Evolutionary conservation across 2,329 filamentous ascomycete species (phyloP), one percentile per base, ranked within the genome.

Genomic region (Eutypella sp.): DNA sequence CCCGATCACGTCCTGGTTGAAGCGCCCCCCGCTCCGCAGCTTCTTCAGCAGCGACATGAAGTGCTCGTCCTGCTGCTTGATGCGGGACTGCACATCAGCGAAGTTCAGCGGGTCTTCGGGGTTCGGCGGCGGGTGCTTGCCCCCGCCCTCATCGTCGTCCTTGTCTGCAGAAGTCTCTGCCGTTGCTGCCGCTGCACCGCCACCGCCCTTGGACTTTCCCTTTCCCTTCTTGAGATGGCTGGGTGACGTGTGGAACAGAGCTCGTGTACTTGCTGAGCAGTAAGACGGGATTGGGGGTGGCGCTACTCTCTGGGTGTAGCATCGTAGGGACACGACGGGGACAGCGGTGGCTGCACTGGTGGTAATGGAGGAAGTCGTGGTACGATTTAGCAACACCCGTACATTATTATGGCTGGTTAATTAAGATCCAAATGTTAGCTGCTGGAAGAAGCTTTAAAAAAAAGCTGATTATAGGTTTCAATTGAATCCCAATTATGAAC

Each of bases 1-100:
- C 52, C 75, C 75, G 41, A 81, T 64, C 45, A 58, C 59, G 54
- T 73, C 70, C 6, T 72, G 70, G 67, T 74, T 75, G 70, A 78
- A 79, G 47, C 73, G 71, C 23, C 74, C 73, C 52, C 74, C 75
- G 27, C 62, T 53, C 23, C 68, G 66, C 36, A 77, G 60, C 54
- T 70, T 68, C 48, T 71, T 64, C 47, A 74, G 64, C 37, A 55
- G 46, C 33, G 64, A 61, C 24, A 57, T 57, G 64, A 69, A 74
- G 62, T 72, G 69, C 43, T 64, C 58, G 45, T 71, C 70, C 34
- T 68, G 60, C 47, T 66, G 63, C 18, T 56, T 50, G 48, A 72
- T 68, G 20, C 70, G 71, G n/a, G 68, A 66, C n/a, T 59, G 57
- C 19, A 79, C 66, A 60, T 75, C 67, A 44, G 68, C 65, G 53